Evolutionary conservation across 2,329 filamentous ascomycete genomes (phyloP), one percentile per base, ranked within the genome.

Genomic region (Chrysoporthe deuterocubensis): DNA sequence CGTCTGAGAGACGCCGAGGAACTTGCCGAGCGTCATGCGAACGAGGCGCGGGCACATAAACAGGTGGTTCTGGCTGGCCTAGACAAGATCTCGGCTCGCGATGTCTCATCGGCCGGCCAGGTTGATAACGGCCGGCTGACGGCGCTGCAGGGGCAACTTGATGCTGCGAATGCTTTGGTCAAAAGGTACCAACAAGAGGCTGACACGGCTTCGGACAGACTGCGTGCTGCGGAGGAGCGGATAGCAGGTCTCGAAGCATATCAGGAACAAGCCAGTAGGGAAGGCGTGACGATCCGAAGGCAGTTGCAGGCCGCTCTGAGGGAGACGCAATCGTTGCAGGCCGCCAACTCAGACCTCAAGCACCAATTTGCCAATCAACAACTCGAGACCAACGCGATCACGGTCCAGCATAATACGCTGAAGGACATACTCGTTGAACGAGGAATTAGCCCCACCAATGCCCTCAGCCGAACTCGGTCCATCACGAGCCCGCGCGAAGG

Each of bases 161-260:
- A 90, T 71, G 82, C 90, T 56, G 92, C 95, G 18, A 96, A 93
- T 74, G 85, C 84, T 1, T 82, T 98, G 76, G 93, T 94, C 40
- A 92, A 91, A 78, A 93, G 93, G 75, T 97, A 97, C 73, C 94
- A 97, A 77, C 86, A 90, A 69, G 94, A 96, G 68, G 95, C 94
- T 0, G 93, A 99, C 77, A 81, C 85, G 37, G 94, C 94, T 3
- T 91, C 93, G 0, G 94, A 97, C 75, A 96, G 94, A 77, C 84
- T 99, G 64, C 91, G 96, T 64, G 91, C 91, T 68, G 96, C 96
- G 3, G 96, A 99, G 80, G 96, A 98, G 81, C 90, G 96, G 54
- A 98, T 99, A 77, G 96, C 96, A 5, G 96, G 96, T 7, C 86
- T 99, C 3, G 96, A 99, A 78, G 93, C 94, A 40, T 98, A 98